phyloP scores from a whole-genome alignment of 2,329 filamentous ascomycete species.

The Colletotrichum sidae region DNA sequence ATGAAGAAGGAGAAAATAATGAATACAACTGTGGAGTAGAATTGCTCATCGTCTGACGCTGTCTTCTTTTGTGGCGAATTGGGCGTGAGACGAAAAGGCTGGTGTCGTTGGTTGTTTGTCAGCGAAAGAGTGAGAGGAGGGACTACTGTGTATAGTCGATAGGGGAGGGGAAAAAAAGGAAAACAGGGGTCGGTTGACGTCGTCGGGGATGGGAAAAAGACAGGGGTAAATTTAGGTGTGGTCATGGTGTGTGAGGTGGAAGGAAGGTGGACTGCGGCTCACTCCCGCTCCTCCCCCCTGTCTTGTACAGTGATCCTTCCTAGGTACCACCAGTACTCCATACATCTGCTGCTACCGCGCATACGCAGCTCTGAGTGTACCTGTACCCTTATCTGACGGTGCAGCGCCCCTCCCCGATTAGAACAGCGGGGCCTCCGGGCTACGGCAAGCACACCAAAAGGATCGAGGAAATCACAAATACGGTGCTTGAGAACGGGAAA shows the following conservation, averaged over 20 bases:
- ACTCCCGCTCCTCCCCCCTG: not conserved
- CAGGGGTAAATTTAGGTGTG: not conserved
- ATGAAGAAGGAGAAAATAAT: not conserved
- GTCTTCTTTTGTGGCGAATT: slow-evolving; percentile 1
- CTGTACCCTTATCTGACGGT: too few species aligned
- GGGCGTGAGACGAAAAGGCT: slow-evolving; percentile 1
- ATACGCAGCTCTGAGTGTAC: too few species aligned
- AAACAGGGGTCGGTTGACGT: too few species aligned
- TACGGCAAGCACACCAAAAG: slow-evolving; percentile 7
- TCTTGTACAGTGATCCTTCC: not conserved
- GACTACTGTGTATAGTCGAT: too few species aligned
- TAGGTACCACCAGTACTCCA: too few species aligned
- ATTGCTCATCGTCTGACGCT: not conserved
- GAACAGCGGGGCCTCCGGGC: not conserved
- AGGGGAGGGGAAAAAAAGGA: too few species aligned
- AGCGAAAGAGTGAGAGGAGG: too few species aligned
- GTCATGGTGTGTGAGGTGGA: not conserved
- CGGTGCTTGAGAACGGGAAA: too few species aligned
- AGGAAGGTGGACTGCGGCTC: slow-evolving; percentile 10
- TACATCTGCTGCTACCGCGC: too few species aligned
- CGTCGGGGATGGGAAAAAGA: too few species aligned
- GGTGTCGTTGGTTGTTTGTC: not conserved
- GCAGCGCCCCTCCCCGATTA: not conserved
- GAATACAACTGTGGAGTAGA: slow-evolving; percentile 6
- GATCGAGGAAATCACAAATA: too few species aligned